phyloP scores from a whole-genome alignment of 2,329 filamentous ascomycete genomes.

The Ceratocystis alfenasii region DNA sequence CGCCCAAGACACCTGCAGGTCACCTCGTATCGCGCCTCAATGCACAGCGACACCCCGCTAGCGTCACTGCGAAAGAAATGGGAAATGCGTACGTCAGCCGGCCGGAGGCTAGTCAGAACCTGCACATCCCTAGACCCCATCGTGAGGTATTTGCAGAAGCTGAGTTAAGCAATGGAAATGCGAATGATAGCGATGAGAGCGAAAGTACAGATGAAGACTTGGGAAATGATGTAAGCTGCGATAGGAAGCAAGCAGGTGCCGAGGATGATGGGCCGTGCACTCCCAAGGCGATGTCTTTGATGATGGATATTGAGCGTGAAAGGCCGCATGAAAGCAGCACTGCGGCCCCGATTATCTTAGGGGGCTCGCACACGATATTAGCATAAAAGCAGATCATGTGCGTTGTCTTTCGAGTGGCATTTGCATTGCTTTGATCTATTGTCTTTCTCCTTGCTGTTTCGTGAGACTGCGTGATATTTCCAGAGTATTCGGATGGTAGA shows the following conservation, averaged over 20 bases:
- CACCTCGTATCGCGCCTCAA: constrained; percentile 6
- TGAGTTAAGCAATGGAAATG: not conserved
- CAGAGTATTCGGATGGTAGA: not conserved
- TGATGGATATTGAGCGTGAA: constrained; percentile 16
- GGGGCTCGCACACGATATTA: constrained; percentile 15
- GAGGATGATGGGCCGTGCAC: constrained; percentile 25
- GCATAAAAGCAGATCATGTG: not conserved
- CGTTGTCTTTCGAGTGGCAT: not conserved
- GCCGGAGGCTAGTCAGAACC: not conserved
- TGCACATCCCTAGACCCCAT: not conserved
- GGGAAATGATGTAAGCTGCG: not conserved
- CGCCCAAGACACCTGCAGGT: constrained; percentile 21
- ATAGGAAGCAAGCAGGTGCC: not conserved
- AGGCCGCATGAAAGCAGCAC: not conserved
- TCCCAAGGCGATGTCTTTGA: constrained; percentile 27
- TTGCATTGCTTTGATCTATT: not conserved
- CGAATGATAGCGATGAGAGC: not conserved
- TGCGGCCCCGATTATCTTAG: constrained; percentile 15
- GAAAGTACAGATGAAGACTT: not conserved
- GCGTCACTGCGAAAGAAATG: not conserved
- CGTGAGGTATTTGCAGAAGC: not conserved
- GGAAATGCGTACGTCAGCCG: not conserved
- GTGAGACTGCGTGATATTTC: not conserved
- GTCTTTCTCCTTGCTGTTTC: not conserved
- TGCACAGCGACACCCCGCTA: not conserved